A percentile compares a stretch with the other conserved stretches of the same genome.
These are phyloP conservation scores for Rhizopus stolonifer DNA, from an alignment of 371 early-diverging fungal genomes.

Conservation along the genomic window DNA sequence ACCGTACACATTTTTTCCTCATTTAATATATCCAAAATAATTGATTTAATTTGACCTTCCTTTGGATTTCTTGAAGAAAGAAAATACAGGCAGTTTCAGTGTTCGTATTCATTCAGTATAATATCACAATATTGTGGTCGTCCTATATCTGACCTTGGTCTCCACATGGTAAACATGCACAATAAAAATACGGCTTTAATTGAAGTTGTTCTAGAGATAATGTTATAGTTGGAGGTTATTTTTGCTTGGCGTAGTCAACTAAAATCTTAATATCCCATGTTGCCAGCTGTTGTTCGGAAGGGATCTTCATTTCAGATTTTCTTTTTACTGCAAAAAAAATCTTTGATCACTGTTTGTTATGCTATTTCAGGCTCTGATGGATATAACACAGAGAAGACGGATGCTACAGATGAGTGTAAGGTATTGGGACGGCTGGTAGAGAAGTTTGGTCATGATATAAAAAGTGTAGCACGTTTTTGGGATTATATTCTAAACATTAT, in stretches of 20 bases:
- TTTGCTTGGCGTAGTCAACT: neutral
- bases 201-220: conserved; percentile 2
- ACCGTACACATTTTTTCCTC: conserved; percentile 1
- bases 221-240: neutral
- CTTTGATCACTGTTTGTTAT: neutral
- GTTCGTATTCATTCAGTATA: neutral
- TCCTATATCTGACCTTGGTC: conserved; percentile 7
- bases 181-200: conserved; percentile 9
- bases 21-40: neutral
- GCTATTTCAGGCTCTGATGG: neutral
- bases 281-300: neutral
- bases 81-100: no score
- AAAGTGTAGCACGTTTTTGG: neutral
- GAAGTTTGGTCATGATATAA: neutral
- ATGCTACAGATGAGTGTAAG: conserved; percentile 5
- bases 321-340: conserved; percentile 10
- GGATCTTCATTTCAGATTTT: neutral
- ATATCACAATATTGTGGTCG: conserved; percentile 5
- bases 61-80: conserved; percentile 5
- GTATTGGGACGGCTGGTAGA: neutral
- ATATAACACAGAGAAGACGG: conserved; percentile 2
- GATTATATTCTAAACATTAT: neutral
- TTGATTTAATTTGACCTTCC: conserved; percentile 9
- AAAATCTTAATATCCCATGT: conserved; percentile 1
- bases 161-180: conserved; percentile 12